Evolutionary conservation across 495 filamentous ascomycete genomes (phyloP).

Genomic region (Pseudomonodictys pantanalensis): DNA sequence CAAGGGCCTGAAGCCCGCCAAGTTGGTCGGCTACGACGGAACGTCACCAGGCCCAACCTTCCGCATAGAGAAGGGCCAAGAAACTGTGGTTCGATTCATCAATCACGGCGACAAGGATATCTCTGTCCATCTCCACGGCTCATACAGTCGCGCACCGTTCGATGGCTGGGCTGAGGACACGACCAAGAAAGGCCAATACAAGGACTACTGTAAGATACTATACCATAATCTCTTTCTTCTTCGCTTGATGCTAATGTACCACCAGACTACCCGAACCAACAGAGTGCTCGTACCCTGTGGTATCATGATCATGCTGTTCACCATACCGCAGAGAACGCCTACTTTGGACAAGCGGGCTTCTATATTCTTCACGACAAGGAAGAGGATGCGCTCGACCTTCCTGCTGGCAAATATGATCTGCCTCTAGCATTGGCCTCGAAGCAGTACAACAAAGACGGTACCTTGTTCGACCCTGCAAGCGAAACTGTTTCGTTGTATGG

Average conservation of each 20-base stretch:
- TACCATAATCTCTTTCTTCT: no score
- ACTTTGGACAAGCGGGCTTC: conserved; percentile 54
- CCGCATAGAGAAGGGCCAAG: conserved; percentile 44
- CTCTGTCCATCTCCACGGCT: conserved; percentile 54
- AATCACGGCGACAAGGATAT: conserved; percentile 47
- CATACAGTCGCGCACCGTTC: conserved; percentile 44
- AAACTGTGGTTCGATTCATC: conserved; percentile 53
- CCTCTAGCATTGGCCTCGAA: conserved; percentile 52
- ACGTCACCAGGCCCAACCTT: conserved; percentile 54
- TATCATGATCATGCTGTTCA: conserved; percentile 55
- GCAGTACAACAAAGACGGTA: conserved; percentile 49
- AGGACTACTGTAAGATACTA: conserved; percentile 56
- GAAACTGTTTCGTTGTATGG: conserved; percentile 51
- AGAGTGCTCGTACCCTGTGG: conserved; percentile 53
- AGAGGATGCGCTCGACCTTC: conserved; percentile 48
- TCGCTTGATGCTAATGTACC: no score
- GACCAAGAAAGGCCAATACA: conserved; percentile 50
- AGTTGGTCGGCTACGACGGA: conserved; percentile 54
- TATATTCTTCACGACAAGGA: conserved; percentile 46
- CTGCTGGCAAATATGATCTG: conserved; percentile 51
- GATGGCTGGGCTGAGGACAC: conserved; percentile 59
- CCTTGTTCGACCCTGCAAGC: conserved; percentile 42
- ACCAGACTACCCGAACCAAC: conserved; percentile 52
- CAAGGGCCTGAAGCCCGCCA: conserved; percentile 46
- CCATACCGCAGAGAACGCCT: conserved; percentile 51